Conservation (phyloP, 805 yeast genomes). For the Saccharomycopsis oosterbeekiorum region DNA sequence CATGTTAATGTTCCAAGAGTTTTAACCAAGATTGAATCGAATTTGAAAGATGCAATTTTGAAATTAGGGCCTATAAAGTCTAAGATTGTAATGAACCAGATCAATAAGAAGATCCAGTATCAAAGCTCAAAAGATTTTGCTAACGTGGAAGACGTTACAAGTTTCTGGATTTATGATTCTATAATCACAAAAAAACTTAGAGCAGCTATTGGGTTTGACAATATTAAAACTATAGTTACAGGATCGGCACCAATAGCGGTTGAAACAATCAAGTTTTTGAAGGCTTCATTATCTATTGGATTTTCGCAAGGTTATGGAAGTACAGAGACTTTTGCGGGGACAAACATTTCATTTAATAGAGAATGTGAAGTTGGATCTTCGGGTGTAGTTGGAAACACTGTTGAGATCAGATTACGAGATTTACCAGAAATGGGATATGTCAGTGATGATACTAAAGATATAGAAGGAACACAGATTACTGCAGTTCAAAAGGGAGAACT, state of each 20-base stretch:
- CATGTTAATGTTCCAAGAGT: conserved; percentile 47
- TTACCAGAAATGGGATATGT: conserved; percentile 36
- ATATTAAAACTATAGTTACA: conserved; percentile 24
- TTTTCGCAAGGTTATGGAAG: conserved; percentile 44
- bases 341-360: conserved; percentile 25
- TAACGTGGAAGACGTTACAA: conserved; percentile 15
- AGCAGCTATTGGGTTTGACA: conserved; percentile 31
- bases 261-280: conserved; percentile 44
- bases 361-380: conserved; percentile 32
- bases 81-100: background rate
- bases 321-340: conserved; percentile 45
- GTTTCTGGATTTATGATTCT: conserved; percentile 25
- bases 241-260: conserved; percentile 58
- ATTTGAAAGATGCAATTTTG: conserved; percentile 32
- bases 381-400: conserved; percentile 33
- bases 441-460: conserved; percentile 22
- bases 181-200: conserved; percentile 28
- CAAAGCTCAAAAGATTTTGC: conserved; percentile 16
- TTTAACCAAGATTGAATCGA: conserved; percentile 41
- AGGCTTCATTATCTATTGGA: conserved; percentile 40
- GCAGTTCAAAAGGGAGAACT: conserved; percentile 36
- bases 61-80: conserved; percentile 17
- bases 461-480: conserved; percentile 13
- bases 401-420: conserved; percentile 40
- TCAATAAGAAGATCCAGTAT: conserved; percentile 6